These are phyloP conservation scores for Arthroderma sp. DNA, from an alignment of 2,329 filamentous ascomycete genomes.

Conservation along the genomic window DNA sequence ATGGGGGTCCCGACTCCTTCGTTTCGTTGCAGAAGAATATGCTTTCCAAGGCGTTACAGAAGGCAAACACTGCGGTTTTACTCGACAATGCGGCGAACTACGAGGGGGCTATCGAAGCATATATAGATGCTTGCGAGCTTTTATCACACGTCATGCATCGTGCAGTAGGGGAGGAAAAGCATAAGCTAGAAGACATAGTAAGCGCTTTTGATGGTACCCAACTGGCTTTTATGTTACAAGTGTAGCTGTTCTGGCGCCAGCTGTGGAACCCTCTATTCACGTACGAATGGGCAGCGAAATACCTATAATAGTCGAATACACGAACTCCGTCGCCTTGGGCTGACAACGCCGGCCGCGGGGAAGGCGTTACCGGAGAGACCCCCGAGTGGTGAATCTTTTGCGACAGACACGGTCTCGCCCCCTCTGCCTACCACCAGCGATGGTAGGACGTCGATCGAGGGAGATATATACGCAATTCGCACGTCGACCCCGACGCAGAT, in stretches of 20 bases:
- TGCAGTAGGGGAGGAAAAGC: slow-evolving; percentile 71
- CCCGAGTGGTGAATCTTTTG: slow-evolving; percentile 46
- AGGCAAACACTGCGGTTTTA: slow-evolving; percentile 89
- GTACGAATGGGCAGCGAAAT: slow-evolving; percentile 45
- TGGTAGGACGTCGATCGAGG: slow-evolving; percentile 20
- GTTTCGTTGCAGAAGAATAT: slow-evolving; percentile 73
- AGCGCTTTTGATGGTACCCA: slow-evolving; percentile 27
- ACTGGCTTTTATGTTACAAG: background rate
- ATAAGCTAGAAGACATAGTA: slow-evolving; percentile 85
- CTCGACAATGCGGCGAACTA: slow-evolving; percentile 95
- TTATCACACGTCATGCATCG: slow-evolving; percentile 76
- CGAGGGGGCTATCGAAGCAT: slow-evolving; percentile 78
- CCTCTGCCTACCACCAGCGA: slow-evolving; percentile 1
- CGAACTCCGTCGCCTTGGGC: slow-evolving; percentile 62
- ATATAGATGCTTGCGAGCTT: slow-evolving; percentile 77
- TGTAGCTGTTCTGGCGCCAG: background rate
- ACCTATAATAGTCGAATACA: slow-evolving; percentile 85
- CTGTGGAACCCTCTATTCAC: background rate
- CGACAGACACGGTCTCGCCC: slow-evolving; percentile 30
- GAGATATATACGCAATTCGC: slow-evolving; percentile 34
- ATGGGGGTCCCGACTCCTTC: no score
- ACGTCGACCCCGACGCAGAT: slow-evolving; percentile 43
- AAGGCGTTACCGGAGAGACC: slow-evolving; percentile 67
- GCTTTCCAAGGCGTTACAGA: slow-evolving; percentile 88
- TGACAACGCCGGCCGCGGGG: slow-evolving; percentile 39